Conservation (phyloP, 176 grass and related monocot species). For the Triticum timopheevii region DNA sequence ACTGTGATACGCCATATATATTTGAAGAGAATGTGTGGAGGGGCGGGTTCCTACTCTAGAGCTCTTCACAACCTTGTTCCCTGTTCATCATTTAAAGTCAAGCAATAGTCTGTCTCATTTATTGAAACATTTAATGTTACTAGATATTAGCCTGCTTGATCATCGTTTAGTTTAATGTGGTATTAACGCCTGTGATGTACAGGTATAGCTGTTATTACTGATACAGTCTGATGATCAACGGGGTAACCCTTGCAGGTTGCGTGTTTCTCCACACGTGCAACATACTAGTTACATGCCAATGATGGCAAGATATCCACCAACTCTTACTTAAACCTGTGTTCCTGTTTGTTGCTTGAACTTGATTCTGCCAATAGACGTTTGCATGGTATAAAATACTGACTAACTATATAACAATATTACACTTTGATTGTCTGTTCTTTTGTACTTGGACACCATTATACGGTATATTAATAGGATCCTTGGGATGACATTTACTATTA, state of each 20-base stretch:
- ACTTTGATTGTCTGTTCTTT: background rate
- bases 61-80: background rate
- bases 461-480: too few species aligned
- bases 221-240: background rate
- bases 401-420: background rate
- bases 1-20: background rate
- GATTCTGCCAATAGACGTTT: background rate
- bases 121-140: background rate
- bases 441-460: too few species aligned
- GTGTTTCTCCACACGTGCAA: background rate
- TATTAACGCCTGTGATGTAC: background rate
- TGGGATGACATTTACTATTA: background rate
- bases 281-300: background rate
- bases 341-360: background rate
- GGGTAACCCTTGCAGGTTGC: background rate
- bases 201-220: background rate
- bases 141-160: background rate
- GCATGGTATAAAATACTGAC: background rate
- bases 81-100: background rate
- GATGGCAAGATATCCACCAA: background rate
- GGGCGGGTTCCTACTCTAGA: background rate
- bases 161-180: background rate
- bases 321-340: background rate
- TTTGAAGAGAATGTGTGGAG: background rate
- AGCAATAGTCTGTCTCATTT: background rate